Base-by-base conservation (phyloP, 371 early-diverging fungal species). In the Mucor ambiguus region DNA sequence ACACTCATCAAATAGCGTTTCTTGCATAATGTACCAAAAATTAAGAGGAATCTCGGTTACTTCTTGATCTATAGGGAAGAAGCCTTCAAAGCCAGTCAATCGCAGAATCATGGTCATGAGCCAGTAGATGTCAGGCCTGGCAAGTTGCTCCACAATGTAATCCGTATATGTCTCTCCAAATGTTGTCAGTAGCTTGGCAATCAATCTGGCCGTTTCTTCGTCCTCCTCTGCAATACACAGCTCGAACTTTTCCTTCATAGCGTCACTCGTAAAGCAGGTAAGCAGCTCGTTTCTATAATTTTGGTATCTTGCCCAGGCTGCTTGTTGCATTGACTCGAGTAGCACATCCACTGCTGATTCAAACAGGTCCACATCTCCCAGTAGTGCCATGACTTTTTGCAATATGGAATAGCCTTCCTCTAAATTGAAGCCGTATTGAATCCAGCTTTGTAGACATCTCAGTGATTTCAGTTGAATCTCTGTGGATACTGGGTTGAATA, bases 21-120 rank as follows among this genome's bases (percentile, higher is more conserved):
- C 92, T 70, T 92, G 91, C 29, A 91, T 69, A 48, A 86, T 71
- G 46, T 85, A 90, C 92, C 92, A 92, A 61, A 91, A 88, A 63
- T 87, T 86, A 29, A 92, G 83, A 3, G 92, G 83, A 52, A 88
- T 80, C 32, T 89, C 92, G 59, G 89, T 86, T 58, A 89, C 75
- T 60, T 87, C 88, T 73, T 93, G 90, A 65, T 91, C 91, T 18
- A 82, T 80, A 14, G 88, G 90, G 48, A 85, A 89, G 61, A 88
- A 82, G 0, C 94, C 94, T 14, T 87, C 85, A 60, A 85, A 92
- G 35, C 82, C 87, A 6, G 89, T 89, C 64, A 89, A 79, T 30
- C 83, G 88, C 70, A 92, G 77, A 67, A 90, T 81, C 86, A 90
- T 88, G 54, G 84, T 78, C 72, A 92, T 67, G 16, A 85, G 79